phyloP scores from a whole-genome alignment of 2,329 filamentous ascomycete genomes.

The Neoscytalidium dimidiatum region DNA sequence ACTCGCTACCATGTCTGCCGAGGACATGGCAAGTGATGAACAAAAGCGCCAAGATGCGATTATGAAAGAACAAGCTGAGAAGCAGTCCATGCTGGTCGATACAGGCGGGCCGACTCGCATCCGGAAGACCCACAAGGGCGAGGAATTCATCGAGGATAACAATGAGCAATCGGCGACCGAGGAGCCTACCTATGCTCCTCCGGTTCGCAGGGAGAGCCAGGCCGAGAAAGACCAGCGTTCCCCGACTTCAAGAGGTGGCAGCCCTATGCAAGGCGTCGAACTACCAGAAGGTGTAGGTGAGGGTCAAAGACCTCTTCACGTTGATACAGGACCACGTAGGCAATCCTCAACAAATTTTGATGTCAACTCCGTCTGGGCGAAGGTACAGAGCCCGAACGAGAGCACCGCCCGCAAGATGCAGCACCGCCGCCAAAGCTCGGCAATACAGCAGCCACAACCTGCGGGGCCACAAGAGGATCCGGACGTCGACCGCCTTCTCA shows the following conservation, averaged over 20 bases:
- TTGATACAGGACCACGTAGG: slow-evolving; percentile 44
- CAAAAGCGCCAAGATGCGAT: slow-evolving; percentile 75
- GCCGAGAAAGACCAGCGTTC: slow-evolving; percentile 27
- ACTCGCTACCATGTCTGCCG: slow-evolving; percentile 82
- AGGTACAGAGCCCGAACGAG: slow-evolving; percentile 71
- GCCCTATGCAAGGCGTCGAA: slow-evolving; percentile 30
- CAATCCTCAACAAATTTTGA: slow-evolving; percentile 70
- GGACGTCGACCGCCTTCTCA: slow-evolving; percentile 85
- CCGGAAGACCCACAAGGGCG: slow-evolving; percentile 16
- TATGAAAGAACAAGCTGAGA: slow-evolving; percentile 76
- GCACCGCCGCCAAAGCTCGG: slow-evolving; percentile 49
- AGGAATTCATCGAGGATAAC: slow-evolving; percentile 23
- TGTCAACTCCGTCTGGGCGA: slow-evolving; percentile 82
- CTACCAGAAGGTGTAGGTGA: slow-evolving; percentile 35
- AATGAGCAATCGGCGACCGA: slow-evolving; percentile 46
- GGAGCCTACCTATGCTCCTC: slow-evolving; percentile 48
- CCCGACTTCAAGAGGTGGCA: slow-evolving; percentile 24
- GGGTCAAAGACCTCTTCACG: slow-evolving; percentile 29
- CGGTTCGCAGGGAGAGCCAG: slow-evolving; percentile 33
- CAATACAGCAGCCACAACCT: slow-evolving; percentile 25
- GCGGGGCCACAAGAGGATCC: slow-evolving; percentile 63
- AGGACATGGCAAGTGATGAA: slow-evolving; percentile 91
- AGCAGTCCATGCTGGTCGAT: slow-evolving; percentile 81
- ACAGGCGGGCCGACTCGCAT: slow-evolving; percentile 70
- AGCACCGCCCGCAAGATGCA: slow-evolving; percentile 43